These are phyloP conservation scores for Aspergillus viridinutans DNA, from an alignment of 2,329 filamentous ascomycete species.

Conservation along the genomic window DNA sequence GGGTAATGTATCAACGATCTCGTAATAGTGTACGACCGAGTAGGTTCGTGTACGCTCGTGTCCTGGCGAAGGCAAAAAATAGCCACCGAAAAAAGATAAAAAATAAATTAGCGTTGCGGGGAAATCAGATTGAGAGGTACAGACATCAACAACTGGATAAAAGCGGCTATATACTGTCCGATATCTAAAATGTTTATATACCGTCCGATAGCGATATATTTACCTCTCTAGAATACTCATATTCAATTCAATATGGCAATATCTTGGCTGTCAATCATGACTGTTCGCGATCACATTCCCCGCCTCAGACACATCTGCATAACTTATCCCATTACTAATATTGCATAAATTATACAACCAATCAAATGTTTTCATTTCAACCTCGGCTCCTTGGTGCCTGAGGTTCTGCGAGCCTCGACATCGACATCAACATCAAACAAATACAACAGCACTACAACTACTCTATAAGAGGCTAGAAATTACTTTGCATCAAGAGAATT, in stretches of 20 bases:
- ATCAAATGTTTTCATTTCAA: background rate
- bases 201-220: too few species aligned
- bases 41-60: background rate
- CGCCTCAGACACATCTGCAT: background rate
- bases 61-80: background rate
- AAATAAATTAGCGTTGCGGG: background rate
- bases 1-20: constrained; percentile 1
- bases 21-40: background rate
- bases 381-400: background rate
- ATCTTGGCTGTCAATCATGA: background rate
- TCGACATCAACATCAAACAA: background rate
- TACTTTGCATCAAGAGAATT: background rate
- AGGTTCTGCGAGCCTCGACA: background rate
- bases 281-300: background rate
- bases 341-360: background rate
- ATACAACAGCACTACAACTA: background rate
- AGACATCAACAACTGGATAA: background rate
- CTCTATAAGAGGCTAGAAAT: background rate
- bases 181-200: background rate
- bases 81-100: background rate
- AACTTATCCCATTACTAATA: background rate
- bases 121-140: background rate
- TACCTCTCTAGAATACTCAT: too few species aligned
- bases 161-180: background rate
- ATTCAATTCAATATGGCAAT: background rate